Base-by-base conservation (phyloP, 208 protist species). In the Leishmania mexicana region DNA sequence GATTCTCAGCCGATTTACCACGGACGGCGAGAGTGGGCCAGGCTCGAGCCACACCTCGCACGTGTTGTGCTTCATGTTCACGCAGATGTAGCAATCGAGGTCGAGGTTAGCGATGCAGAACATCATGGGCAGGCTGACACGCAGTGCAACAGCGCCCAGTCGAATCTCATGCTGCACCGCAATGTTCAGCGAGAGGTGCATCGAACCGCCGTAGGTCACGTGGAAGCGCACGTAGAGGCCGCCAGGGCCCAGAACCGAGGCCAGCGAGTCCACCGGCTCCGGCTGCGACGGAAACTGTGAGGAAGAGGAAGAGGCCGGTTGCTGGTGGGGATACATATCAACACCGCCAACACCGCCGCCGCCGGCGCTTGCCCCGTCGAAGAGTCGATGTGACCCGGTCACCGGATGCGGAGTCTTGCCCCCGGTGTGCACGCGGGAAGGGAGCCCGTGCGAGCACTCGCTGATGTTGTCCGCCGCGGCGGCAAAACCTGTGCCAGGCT, bases 161-260 rank as follows among this genome's bases (percentile, higher is more conserved):
- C 68, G 68, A 35, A 97, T 51, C 19, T 93, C 86, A 78, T 95
- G 86, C 64, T 89, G 89, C 78, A 95, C 80, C 3, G 88, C 85
- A 5, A 81, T 86, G 57, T 83, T 85, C 6, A 93, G 57, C 10
- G 89, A 88, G 3, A 97, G 51, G 31, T 88, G 84, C 84, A 97
- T 81, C 31, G 89, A 75, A 7, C 94, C 94, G 53, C 94, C 94
- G 77, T 97, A 97, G 40, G 94, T 97, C 10, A 95, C 77, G 85
- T 97, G 94, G 5, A 97, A 83, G 47, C 89, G 88, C 3, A 97
- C 60, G 77, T 91, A 89, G 53, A 97, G 81, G 17, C 94, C 94
- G 47, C 83, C 81, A 13, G 81, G 77, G 2, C 94, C 94, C 5
- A 95, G 49, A 51, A 92, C 84, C 0, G 86, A 78, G 2, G 89